phyloP scores from a whole-genome alignment of 176 grass and related monocot genomes.

The Ampelocalamus luodianensis region DNA sequence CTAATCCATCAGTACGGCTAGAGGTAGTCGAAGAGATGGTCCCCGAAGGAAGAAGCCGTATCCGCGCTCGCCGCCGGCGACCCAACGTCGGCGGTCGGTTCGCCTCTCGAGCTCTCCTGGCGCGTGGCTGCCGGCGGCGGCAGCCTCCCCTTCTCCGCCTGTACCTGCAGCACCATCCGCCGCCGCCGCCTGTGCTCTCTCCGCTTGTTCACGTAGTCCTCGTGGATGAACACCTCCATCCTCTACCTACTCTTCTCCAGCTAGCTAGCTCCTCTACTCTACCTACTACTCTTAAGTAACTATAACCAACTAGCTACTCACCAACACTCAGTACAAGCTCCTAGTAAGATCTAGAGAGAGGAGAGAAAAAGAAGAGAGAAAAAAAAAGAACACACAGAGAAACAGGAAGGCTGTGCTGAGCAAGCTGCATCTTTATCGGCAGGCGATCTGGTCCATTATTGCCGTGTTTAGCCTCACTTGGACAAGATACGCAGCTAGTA shows the following conservation, averaged over 20 bases:
- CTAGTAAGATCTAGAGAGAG: not conserved
- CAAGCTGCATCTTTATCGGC: slow-evolving; percentile 35
- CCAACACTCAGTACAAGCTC: not conserved
- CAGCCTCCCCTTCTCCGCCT: slow-evolving; percentile 5
- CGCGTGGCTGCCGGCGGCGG: not conserved
- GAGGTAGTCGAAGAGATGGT: slow-evolving; percentile 59
- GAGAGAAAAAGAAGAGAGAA: not conserved
- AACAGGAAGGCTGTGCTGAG: not conserved
- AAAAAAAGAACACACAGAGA: not conserved
- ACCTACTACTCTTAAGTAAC: not conserved
- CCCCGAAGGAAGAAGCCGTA: slow-evolving; percentile 5
- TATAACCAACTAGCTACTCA: not conserved
- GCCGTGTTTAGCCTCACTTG: not conserved
- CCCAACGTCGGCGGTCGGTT: not conserved
- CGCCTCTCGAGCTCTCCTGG: slow-evolving; percentile 6
- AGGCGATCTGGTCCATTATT: slow-evolving; percentile 29
- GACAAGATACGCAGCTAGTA: not conserved
- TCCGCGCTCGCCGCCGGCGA: slow-evolving; percentile 33
- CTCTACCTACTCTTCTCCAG: not conserved
- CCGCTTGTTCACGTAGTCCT: slow-evolving; percentile 65
- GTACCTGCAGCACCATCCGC: slow-evolving; percentile 29
- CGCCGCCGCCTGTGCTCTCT: slow-evolving; percentile 49
- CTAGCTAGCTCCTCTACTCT: not conserved
- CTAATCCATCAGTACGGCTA: slow-evolving; percentile 42
- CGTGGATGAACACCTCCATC: slow-evolving; percentile 68